A percentile compares a stretch with the other conserved stretches of the same genome.
Evolutionary conservation across 257 asterid genomes (phyloP).

Genomic region (Nicotiana knightiana): DNA sequence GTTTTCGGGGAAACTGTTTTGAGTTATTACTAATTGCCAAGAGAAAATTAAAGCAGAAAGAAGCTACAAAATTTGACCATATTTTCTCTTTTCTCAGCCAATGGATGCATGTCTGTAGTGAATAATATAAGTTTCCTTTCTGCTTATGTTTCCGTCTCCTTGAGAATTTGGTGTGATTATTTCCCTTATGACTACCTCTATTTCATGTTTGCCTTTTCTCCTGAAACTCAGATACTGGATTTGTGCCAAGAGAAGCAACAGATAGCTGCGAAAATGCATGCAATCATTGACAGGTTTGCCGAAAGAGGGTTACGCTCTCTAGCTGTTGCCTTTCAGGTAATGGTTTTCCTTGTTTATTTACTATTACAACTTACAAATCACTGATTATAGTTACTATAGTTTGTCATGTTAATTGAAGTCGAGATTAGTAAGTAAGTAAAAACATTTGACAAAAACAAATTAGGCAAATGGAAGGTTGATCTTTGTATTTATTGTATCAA

Average conservation of each 20-base stretch:
- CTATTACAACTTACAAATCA: background rate
- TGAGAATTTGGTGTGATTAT: background rate
- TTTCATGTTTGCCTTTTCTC: background rate
- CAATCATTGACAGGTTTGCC: slow-evolving; percentile 26
- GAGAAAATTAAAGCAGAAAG: background rate
- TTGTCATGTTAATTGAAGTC: background rate
- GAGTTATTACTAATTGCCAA: background rate
- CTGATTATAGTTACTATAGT: background rate
- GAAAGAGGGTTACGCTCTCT: slow-evolving; percentile 24
- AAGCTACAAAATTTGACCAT: background rate
- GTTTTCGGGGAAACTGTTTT: background rate
- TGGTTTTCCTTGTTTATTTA: background rate
- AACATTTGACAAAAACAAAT: too few species aligned
- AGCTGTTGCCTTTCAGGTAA: slow-evolving; percentile 23
- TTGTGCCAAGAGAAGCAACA: slow-evolving; percentile 20
- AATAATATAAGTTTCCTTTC: background rate
- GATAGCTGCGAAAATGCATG: slow-evolving; percentile 18
- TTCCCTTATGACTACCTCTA: background rate
- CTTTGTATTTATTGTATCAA: background rate
- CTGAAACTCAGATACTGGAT: slow-evolving; percentile 15
- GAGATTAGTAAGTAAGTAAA: background rate
- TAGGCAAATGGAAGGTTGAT: background rate
- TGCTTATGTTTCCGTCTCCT: background rate
- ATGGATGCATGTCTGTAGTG: background rate
- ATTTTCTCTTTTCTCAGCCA: background rate